These are phyloP conservation scores for Capsella bursapastoris DNA, from an alignment of 345 rosid species.

Conservation along the genomic window DNA sequence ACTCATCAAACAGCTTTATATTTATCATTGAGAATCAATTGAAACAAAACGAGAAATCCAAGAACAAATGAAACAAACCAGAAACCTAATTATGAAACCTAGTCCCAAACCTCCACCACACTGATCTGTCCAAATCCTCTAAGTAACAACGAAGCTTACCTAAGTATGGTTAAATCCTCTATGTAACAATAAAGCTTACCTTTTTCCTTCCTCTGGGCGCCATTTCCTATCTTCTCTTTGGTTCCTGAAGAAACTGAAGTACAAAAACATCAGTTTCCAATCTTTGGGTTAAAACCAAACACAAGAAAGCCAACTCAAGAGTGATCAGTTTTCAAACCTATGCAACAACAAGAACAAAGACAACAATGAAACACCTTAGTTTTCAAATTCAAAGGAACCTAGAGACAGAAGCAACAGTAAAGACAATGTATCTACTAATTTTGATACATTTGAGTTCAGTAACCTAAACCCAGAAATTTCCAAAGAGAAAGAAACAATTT, in stretches of 20 bases:
- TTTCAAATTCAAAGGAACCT: background rate
- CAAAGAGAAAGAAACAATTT: too few species aligned
- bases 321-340: background rate
- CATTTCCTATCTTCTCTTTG: conserved; percentile 15
- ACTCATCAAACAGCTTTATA: background rate
- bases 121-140: background rate
- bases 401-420: too few species aligned
- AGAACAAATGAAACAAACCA: background rate
- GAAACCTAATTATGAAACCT: background rate
- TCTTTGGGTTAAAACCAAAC: background rate
- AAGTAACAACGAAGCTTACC: conserved; percentile 1
- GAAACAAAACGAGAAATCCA: background rate
- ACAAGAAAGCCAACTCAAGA: background rate
- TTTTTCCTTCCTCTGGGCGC: conserved; percentile 29
- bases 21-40: background rate
- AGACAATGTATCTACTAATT: too few species aligned
- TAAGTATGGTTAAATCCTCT: background rate
- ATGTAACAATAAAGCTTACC: conserved; percentile 11
- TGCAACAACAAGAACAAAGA: background rate
- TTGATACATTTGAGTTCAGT: too few species aligned
- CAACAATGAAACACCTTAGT: background rate
- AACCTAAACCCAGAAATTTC: too few species aligned
- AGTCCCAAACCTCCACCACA: background rate
- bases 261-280: background rate
- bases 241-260: background rate